These are phyloP conservation scores for Davidsoniella neocaledoniae DNA, from an alignment of 2,329 filamentous ascomycete species.

Conservation along the genomic window DNA sequence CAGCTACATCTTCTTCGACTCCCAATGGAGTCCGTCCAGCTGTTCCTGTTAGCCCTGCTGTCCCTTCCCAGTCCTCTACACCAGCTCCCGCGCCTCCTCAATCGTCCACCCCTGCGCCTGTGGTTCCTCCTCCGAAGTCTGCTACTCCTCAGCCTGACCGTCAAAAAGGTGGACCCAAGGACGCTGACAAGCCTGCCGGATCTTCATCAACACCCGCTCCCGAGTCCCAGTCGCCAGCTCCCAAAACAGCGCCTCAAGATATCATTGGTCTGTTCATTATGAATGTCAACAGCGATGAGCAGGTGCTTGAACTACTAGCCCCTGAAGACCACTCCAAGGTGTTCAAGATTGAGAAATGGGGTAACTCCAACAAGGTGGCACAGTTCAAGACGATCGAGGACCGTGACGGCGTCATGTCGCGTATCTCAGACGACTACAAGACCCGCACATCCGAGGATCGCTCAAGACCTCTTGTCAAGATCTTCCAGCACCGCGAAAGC, in stretches of 20 bases:
- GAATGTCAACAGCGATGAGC: conserved; percentile 69
- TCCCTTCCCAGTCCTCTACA: conserved; percentile 20
- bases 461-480: conserved; percentile 65
- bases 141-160: conserved; percentile 34
- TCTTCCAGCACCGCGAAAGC: conserved; percentile 55
- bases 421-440: conserved; percentile 61
- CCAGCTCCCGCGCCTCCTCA: conserved; percentile 13
- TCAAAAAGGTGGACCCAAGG: conserved; percentile 26
- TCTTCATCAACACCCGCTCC: conserved; percentile 25
- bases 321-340: conserved; percentile 76
- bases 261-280: conserved; percentile 81
- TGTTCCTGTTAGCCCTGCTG: conserved; percentile 17
- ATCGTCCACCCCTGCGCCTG: conserved; percentile 18
- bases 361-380: conserved; percentile 66
- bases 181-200: conserved; percentile 35
- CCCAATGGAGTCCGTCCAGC: conserved; percentile 8
- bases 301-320: conserved; percentile 63
- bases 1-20: conserved; percentile 11
- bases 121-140: conserved; percentile 29
- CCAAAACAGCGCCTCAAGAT: conserved; percentile 39
- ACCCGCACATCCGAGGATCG: conserved; percentile 54
- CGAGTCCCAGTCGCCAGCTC: conserved; percentile 41
- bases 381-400: conserved; percentile 69
- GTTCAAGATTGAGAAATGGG: conserved; percentile 59
- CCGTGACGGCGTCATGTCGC: conserved; percentile 61